These are phyloP conservation scores for Paraphoma sp. DNA, from an alignment of 2,329 filamentous ascomycete genomes.

Conservation along the genomic window DNA sequence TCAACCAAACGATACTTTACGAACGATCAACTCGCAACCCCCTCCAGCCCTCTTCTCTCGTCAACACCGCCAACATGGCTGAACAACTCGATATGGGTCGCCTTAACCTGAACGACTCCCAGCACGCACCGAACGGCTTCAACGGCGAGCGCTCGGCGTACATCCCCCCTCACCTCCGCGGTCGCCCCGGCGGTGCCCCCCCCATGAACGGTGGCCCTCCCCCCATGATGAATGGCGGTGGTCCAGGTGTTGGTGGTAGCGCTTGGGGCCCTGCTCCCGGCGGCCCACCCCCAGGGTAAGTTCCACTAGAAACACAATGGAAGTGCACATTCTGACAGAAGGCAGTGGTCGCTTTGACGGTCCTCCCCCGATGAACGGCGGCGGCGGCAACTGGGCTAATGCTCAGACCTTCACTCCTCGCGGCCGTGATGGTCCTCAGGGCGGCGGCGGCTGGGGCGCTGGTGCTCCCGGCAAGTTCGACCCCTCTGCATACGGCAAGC, in stretches of 20 bases:
- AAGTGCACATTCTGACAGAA: slow-evolving; percentile 21
- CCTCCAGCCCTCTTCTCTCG: slow-evolving; percentile 9
- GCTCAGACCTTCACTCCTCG: slow-evolving; percentile 64
- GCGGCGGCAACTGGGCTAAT: slow-evolving; percentile 64
- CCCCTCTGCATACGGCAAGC: slow-evolving; percentile 67
- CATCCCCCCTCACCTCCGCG: slow-evolving; percentile 84
- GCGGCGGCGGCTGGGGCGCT: slow-evolving; percentile 49
- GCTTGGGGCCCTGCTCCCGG: slow-evolving; percentile 60
- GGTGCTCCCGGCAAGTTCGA: slow-evolving; percentile 61
- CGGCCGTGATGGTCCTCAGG: slow-evolving; percentile 42
- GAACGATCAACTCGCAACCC: slow-evolving; percentile 4
- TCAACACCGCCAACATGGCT: slow-evolving; percentile 43
- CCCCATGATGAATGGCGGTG: slow-evolving; percentile 60
- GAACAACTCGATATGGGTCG: slow-evolving; percentile 80
- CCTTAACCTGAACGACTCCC: slow-evolving; percentile 72
- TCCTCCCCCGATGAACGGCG: slow-evolving; percentile 56
- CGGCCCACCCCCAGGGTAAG: slow-evolving; percentile 22
- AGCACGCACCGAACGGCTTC: slow-evolving; percentile 62
- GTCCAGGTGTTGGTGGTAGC: slow-evolving; percentile 63
- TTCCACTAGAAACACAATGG: slow-evolving; percentile 8
- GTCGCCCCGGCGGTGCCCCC: slow-evolving; percentile 45
- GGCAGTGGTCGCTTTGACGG: slow-evolving; percentile 40
- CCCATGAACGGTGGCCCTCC: slow-evolving; percentile 48
- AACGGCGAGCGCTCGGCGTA: slow-evolving; percentile 71
- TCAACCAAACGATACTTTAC: slow-evolving; percentile 12